phyloP scores from a whole-genome alignment of 139 green algal genomes.

The Diplosphaera chodatii region DNA sequence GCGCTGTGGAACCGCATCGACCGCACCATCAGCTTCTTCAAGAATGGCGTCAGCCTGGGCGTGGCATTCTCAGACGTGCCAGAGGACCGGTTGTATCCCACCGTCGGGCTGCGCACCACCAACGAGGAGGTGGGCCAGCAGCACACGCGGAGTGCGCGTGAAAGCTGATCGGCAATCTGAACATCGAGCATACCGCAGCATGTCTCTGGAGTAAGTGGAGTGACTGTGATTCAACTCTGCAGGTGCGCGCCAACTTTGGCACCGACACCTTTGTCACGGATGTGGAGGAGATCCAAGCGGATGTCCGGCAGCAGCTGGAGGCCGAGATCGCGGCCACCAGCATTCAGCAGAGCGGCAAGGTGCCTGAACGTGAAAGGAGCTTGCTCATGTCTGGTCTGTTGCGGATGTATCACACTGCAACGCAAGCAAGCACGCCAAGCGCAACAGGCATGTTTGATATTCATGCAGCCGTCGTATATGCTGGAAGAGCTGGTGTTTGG shows the following conservation, averaged over 20 bases:
- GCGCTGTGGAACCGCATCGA: conserved; percentile 44
- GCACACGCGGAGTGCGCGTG: too few relatives aligned
- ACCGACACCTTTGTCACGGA: conserved; percentile 33
- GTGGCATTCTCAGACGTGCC: conserved; percentile 61
- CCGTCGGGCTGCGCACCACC: conserved; percentile 64
- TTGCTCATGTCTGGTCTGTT: too few relatives aligned
- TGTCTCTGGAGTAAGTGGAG: too few relatives aligned
- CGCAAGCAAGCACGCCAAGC: too few relatives aligned
- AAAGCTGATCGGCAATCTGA: too few relatives aligned
- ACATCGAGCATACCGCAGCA: too few relatives aligned
- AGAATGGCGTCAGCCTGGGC: conserved; percentile 60
- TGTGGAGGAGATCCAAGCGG: conserved; percentile 16
- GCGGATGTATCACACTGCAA: too few relatives aligned
- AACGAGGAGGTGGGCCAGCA: conserved; percentile 54
- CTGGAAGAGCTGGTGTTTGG: conserved; percentile 58
- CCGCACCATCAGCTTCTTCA: conserved; percentile 47
- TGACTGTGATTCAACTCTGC: neutral
- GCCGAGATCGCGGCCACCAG: conserved; percentile 3
- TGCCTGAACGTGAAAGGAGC: too few relatives aligned
- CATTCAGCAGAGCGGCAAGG: conserved; percentile 11
- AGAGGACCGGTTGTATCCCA: conserved; percentile 58
- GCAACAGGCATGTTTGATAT: too few relatives aligned
- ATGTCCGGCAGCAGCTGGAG: conserved; percentile 21
- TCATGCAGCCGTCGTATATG: conserved; percentile 19
- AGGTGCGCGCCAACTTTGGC: conserved; percentile 59